phyloP scores from a whole-genome alignment of 306 rosid species.

The Sicyos edulis region DNA sequence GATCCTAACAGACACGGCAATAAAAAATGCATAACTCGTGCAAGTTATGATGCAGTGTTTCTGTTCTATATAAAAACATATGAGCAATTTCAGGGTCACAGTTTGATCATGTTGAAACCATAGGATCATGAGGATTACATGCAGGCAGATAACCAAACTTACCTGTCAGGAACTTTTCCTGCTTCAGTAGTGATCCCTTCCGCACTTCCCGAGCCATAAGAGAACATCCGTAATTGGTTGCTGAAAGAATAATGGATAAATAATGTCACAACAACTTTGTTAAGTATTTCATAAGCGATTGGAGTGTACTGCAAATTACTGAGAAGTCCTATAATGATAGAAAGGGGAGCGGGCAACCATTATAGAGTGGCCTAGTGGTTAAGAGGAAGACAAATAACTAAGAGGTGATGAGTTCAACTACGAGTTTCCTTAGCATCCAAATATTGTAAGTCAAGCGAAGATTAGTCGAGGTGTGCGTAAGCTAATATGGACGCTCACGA shows the following conservation, averaged over 20 bases:
- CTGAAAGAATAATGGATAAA: slow-evolving; percentile 32
- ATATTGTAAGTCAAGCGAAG: too few species aligned
- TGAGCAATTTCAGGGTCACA: background rate
- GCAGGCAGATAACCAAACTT: background rate
- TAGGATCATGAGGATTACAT: background rate
- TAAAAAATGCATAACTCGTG: background rate
- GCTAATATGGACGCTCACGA: too few species aligned
- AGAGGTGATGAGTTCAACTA: too few species aligned
- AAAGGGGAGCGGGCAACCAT: background rate
- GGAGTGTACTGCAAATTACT: background rate
- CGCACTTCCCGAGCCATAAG: slow-evolving; percentile 33
- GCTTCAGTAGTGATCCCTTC: slow-evolving; percentile 47
- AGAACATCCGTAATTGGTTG: slow-evolving; percentile 48
- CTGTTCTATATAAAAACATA: background rate
- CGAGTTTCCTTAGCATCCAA: too few species aligned
- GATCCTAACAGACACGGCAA: background rate
- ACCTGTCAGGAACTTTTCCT: slow-evolving; percentile 43
- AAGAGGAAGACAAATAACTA: too few species aligned
- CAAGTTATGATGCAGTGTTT: background rate
- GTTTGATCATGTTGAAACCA: slow-evolving; percentile 1
- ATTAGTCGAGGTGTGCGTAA: too few species aligned
- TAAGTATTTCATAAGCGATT: background rate
- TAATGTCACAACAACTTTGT: slow-evolving; percentile 20
- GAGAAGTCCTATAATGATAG: background rate
- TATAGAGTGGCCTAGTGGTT: too few species aligned